Conservation (phyloP, 148 eudicot species). For the Persicaria maculosa region DNA sequence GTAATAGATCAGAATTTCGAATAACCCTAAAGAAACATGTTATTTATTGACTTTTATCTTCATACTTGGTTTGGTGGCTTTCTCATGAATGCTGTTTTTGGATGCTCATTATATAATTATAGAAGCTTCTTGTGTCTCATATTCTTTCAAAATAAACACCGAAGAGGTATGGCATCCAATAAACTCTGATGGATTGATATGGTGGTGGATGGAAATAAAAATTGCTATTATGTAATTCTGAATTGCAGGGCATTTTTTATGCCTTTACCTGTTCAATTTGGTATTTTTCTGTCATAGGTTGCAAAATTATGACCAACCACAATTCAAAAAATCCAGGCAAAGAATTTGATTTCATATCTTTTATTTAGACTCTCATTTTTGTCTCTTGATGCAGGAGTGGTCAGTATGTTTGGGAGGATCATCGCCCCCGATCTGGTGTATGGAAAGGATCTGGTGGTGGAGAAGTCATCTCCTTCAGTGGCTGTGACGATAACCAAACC, state of each 20-base stretch:
- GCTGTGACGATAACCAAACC: constrained; percentile 95
- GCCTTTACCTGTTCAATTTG: neutral
- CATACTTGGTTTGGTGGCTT: neutral
- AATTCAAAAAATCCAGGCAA: neutral
- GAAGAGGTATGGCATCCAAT: neutral
- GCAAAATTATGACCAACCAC: neutral
- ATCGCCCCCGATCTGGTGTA: constrained; percentile 82
- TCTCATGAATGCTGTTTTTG: neutral
- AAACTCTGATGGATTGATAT: neutral
- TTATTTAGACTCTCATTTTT: neutral
- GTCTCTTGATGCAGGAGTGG: constrained; percentile 46
- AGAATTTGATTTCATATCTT: neutral
- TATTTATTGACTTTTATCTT: neutral
- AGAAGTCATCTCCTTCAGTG: constrained; percentile 92
- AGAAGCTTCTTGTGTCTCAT: neutral
- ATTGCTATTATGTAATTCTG: neutral
- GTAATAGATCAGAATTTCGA: neutral
- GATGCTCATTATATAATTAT: neutral
- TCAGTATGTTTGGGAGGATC: constrained; percentile 92
- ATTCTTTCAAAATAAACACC: neutral
- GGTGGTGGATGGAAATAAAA: neutral
- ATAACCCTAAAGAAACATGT: neutral
- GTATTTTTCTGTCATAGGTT: neutral
- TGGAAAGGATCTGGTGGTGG: constrained; percentile 97
- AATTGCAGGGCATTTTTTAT: neutral